Base-by-base conservation (phyloP, 441 rosid species). In the Biscutella laevigata region DNA sequence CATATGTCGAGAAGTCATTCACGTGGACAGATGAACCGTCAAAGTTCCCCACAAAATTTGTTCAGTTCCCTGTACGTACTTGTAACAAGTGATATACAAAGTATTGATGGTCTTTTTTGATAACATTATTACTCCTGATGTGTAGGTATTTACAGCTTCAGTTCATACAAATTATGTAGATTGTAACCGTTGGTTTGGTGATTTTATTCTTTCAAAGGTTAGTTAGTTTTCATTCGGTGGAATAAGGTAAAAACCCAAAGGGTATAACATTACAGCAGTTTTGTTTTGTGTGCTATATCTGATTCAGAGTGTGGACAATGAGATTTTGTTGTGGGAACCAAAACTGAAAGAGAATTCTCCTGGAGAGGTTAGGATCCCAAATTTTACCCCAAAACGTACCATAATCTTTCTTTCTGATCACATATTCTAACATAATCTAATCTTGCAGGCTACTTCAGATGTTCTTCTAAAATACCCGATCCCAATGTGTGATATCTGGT, bases 171-270 rank as follows among this genome's bases (percentile, higher is more conserved):
- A 86, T 68, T 84, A 82, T 50, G 95, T 92, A 40, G 95, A 88
- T 70, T 92, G 95, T 72, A 92, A 77, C 68, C 75, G 95, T 44
- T 88, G 98, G 98, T 87, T 88, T 70, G 96, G 96, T 53, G 96
- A 92, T 72, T 83, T 78, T 72, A 70, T 92, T 10, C 76, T 92
- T 20, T 92, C 98, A 50, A 92, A 92, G 98, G 96, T 86, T 42
- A 52, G 57, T 39, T 7, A 15, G 35, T 7, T 11, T 60, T 39
- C 37, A 45, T 53, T 41, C 33, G 25, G 30, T 22, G 53, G 35
- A 30, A 25, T 33, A 48, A 44, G 48, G 37, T 17, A 46, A 39
- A 42, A 37, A n/a, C 30, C 11, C 20, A 24, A 40, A 33, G 16
- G n/a, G 5, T 41, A 10, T 22, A 4, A n/a, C 20, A 41, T 55